phyloP scores from a whole-genome alignment of 495 filamentous ascomycete genomes.

The Alectoria sarmentosa region DNA sequence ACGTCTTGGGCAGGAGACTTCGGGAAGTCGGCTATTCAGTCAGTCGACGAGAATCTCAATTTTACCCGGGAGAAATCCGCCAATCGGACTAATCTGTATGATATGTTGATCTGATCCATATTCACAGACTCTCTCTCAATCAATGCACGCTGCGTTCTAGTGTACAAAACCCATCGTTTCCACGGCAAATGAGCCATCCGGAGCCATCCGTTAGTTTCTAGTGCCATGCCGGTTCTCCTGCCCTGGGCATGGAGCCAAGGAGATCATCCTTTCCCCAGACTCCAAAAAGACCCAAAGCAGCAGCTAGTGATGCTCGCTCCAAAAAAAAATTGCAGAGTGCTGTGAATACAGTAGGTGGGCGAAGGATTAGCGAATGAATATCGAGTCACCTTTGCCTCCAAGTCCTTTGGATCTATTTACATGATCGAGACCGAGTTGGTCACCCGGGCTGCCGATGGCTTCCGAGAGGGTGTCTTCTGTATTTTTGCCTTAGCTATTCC shows the following conservation, averaged over 20 bases:
- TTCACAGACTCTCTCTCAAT: background rate
- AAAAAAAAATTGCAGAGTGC: background rate
- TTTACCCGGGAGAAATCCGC: too few species aligned
- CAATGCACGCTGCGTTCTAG: background rate
- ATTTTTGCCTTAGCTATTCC: slow-evolving; percentile 13
- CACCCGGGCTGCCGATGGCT: slow-evolving; percentile 56
- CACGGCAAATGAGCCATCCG: background rate
- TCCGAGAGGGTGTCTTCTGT: slow-evolving; percentile 81
- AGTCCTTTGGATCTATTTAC: slow-evolving; percentile 60
- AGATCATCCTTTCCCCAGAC: background rate
- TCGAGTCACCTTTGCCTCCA: slow-evolving; percentile 54
- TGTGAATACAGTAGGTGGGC: slow-evolving; percentile 3
- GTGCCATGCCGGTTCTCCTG: background rate
- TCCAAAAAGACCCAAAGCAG: background rate
- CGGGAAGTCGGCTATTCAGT: too few species aligned
- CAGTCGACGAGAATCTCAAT: too few species aligned
- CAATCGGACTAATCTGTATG: background rate
- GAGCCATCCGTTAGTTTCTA: background rate
- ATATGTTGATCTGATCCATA: background rate
- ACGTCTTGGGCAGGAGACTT: too few species aligned
- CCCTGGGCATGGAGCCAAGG: background rate
- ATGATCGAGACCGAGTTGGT: slow-evolving; percentile 86
- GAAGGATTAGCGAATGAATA: slow-evolving; percentile 52
- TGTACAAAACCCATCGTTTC: background rate
- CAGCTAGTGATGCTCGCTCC: background rate